These are phyloP conservation scores for Penicillium goetzii DNA, from an alignment of 495 filamentous ascomycete genomes.

Conservation along the genomic window DNA sequence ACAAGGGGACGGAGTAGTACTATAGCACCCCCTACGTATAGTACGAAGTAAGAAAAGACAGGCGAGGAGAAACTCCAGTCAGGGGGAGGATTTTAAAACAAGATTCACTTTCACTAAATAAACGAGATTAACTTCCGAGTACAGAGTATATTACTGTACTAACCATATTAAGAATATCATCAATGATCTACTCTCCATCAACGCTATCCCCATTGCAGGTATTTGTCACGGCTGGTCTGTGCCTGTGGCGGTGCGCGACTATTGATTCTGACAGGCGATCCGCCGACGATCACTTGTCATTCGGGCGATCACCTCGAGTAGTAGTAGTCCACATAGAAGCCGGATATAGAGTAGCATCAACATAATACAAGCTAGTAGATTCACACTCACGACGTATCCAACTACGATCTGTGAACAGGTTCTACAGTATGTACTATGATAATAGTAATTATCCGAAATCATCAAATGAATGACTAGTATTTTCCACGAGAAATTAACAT, in stretches of 20 bases:
- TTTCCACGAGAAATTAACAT: background rate
- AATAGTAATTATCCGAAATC: background rate
- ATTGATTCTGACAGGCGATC: conserved; percentile 31
- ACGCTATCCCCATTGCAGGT: conserved; percentile 6
- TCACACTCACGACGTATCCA: background rate
- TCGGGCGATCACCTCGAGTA: background rate
- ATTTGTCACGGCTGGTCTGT: conserved; percentile 33
- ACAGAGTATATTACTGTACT: background rate
- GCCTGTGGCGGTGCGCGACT: conserved; percentile 38
- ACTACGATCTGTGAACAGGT: too few relatives aligned
- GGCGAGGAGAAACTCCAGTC: background rate
- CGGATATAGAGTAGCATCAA: background rate
- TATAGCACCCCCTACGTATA: too few relatives aligned
- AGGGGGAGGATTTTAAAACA: background rate
- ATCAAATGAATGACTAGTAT: background rate
- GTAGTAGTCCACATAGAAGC: background rate
- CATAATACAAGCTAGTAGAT: background rate
- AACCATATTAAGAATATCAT: too few relatives aligned
- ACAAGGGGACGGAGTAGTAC: background rate
- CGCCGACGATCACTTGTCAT: conserved; percentile 29
- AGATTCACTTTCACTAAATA: background rate
- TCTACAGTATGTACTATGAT: background rate
- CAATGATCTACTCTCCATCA: background rate
- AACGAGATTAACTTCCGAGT: background rate
- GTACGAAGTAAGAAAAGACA: background rate